These are phyloP conservation scores for Wickerhamomyces subpelliculosus DNA, from an alignment of 805 yeast genomes.

Conservation along the genomic window DNA sequence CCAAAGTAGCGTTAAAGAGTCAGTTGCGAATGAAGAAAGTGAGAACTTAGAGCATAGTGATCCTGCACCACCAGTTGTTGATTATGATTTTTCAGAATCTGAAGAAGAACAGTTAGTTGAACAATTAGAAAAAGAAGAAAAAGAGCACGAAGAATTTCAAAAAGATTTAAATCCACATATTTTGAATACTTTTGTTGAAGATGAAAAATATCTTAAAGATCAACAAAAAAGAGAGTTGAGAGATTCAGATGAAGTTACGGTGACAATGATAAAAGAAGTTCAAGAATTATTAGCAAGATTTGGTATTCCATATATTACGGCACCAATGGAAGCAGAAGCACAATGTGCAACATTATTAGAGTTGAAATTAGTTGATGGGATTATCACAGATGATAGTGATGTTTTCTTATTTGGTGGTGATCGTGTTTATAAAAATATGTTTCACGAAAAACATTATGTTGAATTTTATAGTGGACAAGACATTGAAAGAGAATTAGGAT, in stretches of 20 bases:
- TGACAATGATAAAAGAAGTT: conserved; percentile 80
- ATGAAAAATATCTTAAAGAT: conserved; percentile 47
- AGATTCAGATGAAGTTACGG: conserved; percentile 88
- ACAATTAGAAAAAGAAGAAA: conserved; percentile 62
- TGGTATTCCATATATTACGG: conserved; percentile 92
- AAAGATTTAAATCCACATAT: conserved; percentile 27
- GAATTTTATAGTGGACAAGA: conserved; percentile 67
- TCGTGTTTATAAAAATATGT: conserved; percentile 82
- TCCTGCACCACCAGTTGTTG: conserved; percentile 25
- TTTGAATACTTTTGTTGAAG: conserved; percentile 16
- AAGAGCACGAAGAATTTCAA: conserved; percentile 62
- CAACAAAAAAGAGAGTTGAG: conserved; percentile 63
- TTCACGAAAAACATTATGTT: conserved; percentile 86
- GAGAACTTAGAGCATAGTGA: neutral
- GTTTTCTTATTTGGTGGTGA: conserved; percentile 91
- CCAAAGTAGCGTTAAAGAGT: neutral
- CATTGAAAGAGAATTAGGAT: conserved; percentile 56
- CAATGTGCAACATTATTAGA: conserved; percentile 80
- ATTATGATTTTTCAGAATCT: conserved; percentile 66
- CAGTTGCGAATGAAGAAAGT: neutral
- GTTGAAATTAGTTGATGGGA: conserved; percentile 84
- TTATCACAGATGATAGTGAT: conserved; percentile 96
- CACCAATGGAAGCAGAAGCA: conserved; percentile 99
- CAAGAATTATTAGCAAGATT: conserved; percentile 81
- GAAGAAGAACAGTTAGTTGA: conserved; percentile 66